Base-by-base conservation (phyloP, 345 rosid species). In the Excoecaria cochinchinensis region DNA sequence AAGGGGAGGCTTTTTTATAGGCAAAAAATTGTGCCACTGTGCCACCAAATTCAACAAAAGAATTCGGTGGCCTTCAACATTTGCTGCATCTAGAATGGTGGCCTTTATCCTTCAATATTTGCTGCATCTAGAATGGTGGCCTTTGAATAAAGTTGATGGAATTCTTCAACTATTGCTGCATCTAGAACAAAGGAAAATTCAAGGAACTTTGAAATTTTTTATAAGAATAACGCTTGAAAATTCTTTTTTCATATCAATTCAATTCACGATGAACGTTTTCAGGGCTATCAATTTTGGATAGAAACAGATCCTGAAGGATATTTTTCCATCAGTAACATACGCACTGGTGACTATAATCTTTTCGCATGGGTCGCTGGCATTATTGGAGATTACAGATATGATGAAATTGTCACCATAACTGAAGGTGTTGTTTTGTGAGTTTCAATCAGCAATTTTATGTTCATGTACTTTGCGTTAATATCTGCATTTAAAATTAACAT, bases 201-300 rank as follows among this genome's bases (percentile, higher is more conserved):
- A n/a, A n/a, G n/a, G n/a, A n/a, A n/a, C n/a, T n/a, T n/a, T n/a
- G n/a, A n/a, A n/a, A n/a, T n/a, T n/a, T n/a, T n/a, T n/a, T n/a
- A n/a, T n/a, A n/a, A n/a, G n/a, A n/a, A n/a, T n/a, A 31, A 31
- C 1, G 31, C 31, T 31, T 31, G 31, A 31, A 31, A 31, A 31
- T 31, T 31, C 31, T 31, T 31, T 31, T 31, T 31, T 31, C 31
- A 2, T n/a, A 31, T 22, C 67, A 38, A 14, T n/a, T 15, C 67
- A 36, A 59, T 38, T 3, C 36, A 22, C 7, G 25, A 47, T 47
- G 71, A 16, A 51, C 38, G 31, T 17, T 22, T 38, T 31, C 74
- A 94, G 97, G 89, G 78, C 31, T 92, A 94, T 80, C 98, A 92
- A 74, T 94, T 92, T 70, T 94, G 98, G 98, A 86, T 82, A 59